Evolutionary conservation across 208 protist genomes (phyloP), one percentile per base, ranked within the genome.

Genomic region (Acanthamoeba royreba): DNA sequence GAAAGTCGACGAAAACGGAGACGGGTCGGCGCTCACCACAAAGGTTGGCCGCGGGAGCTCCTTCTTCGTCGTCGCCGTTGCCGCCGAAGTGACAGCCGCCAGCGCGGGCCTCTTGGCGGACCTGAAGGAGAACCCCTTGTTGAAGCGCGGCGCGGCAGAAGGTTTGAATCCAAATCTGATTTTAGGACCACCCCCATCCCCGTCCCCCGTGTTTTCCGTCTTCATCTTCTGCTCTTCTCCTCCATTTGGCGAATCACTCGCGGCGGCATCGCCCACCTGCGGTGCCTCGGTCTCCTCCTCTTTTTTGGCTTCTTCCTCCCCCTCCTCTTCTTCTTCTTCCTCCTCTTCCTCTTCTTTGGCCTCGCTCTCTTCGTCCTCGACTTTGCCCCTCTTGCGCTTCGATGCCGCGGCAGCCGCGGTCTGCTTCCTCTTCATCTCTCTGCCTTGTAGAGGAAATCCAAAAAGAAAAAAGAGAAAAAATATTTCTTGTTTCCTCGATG

Each of bases 351-450:
- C n/a, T 55, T 86, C 42, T 15, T 8, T 9, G 22, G 17, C 33
- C 22, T 74, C 33, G 63, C 11, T 74, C 63, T 61, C 22, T 17
- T 61, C 22, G 19, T 61, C 22, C 52, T 61, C 49, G 19, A 55
- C 49, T 19, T 25, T 9, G 49, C 49, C 9, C 19, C 45, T 83
- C 72, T 83, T 47, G 46, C 28, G 38, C 43, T 52, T 47, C n/a
- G 13, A 22, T n/a, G 38, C 19, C 19, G 38, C 40, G n/a, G n/a
- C 69, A 79, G 69, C 5, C 22, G n/a, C 40, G 3, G 13, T 63
- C 81, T 1, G 38, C 81, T 89, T 89, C 81, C 53, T 63, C 81
- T 89, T 89, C 81, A 69, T 89, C 47, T 66, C 66, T 2, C 11
- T 4, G 2, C 4, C n/a, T 53, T 17, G 4, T 42, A 9, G 28